Conservation (phyloP, 805 yeast genomes). For the Cephaloascus albidus region DNA sequence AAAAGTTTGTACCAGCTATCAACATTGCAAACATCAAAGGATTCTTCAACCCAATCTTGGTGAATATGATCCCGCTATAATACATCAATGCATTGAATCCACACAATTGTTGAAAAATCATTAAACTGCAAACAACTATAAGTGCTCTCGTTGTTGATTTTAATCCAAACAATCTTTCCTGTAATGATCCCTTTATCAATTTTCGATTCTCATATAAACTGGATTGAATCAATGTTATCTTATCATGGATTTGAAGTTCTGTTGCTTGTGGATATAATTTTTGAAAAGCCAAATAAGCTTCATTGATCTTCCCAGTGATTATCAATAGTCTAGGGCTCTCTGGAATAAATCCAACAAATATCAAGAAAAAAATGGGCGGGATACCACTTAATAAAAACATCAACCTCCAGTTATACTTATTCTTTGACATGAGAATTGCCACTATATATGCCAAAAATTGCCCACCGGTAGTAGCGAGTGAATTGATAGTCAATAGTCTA, state of each 20-base stretch:
- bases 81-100: constrained; percentile 59
- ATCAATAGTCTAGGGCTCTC: constrained; percentile 41
- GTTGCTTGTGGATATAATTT: constrained; percentile 33
- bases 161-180: constrained; percentile 27
- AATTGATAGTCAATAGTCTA: constrained; percentile 23
- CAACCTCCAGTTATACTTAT: constrained; percentile 25
- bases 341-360: constrained; percentile 32
- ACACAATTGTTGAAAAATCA: constrained; percentile 51
- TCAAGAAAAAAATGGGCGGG: constrained; percentile 29
- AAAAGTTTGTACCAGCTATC: constrained; percentile 45
- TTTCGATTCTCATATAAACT: constrained; percentile 31
- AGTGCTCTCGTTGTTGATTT: constrained; percentile 28
- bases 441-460: constrained; percentile 35
- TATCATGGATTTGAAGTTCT: constrained; percentile 31
- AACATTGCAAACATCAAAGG: constrained; percentile 48
- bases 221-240: constrained; percentile 36
- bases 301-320: constrained; percentile 15
- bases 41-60: constrained; percentile 38
- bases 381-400: constrained; percentile 26
- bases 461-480: constrained; percentile 38
- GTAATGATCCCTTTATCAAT: constrained; percentile 26
- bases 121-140: constrained; percentile 38
- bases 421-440: constrained; percentile 19
- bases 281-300: constrained; percentile 32
- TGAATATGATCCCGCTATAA: constrained; percentile 49